Evolutionary conservation across 148 eudicot species (phyloP).

Genomic region (Chenopodium quinoa): DNA sequence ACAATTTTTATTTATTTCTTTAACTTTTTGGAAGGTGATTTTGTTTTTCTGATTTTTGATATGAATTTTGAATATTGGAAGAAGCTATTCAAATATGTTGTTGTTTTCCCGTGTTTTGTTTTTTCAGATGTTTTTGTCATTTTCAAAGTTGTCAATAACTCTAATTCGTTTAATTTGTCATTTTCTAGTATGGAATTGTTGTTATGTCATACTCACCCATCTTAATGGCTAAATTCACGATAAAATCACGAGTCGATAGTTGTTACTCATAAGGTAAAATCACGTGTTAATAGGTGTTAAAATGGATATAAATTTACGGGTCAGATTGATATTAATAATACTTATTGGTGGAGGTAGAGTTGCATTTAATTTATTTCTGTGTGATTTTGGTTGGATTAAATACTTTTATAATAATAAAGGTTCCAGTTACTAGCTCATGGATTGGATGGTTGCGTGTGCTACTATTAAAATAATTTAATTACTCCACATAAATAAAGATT

Average conservation of each 20-base stretch:
- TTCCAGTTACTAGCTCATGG: neutral
- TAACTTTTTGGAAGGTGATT: too few species aligned
- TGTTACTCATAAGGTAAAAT: too few species aligned
- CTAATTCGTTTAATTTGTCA: neutral
- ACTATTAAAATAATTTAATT: neutral
- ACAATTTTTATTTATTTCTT: neutral
- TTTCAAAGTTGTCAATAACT: neutral
- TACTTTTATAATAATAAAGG: neutral
- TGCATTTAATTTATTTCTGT: conserved; percentile 10
- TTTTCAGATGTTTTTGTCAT: neutral
- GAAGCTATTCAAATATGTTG: neutral
- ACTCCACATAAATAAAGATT: too few species aligned
- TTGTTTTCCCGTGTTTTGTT: neutral
- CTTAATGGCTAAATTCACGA: too few species aligned
- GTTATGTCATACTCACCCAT: too few species aligned
- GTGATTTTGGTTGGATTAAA: too few species aligned
- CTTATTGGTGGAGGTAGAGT: neutral
- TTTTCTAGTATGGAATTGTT: conserved; percentile 1
- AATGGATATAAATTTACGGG: too few species aligned
- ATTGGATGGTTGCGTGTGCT: conserved; percentile 35
- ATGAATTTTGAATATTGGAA: neutral
- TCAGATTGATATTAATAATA: too few species aligned
- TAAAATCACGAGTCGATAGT: too few species aligned
- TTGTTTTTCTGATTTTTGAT: neutral
- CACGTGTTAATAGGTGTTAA: too few species aligned